Conservation (phyloP, 345 rosid species). For the Arabidopsis suecica region DNA sequence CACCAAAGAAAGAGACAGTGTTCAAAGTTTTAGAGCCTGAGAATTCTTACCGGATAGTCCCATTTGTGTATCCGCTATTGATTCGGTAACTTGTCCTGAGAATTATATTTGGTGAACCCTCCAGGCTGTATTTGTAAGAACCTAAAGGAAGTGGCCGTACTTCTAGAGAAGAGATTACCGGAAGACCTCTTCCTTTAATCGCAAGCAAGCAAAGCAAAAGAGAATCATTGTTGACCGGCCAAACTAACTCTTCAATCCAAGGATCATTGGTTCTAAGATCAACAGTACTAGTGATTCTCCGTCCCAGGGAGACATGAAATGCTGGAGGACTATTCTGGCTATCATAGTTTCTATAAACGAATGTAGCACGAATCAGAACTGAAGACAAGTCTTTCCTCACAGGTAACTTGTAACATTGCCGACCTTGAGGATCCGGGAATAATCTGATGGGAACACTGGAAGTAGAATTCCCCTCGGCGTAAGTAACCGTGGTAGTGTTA, state of each 20-base stretch:
- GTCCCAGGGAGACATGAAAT: slow-evolving; percentile 74
- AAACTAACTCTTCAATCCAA: slow-evolving; percentile 77
- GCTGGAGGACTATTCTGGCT: slow-evolving; percentile 65
- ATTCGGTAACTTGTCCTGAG: slow-evolving; percentile 71
- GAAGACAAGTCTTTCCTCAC: slow-evolving; percentile 53
- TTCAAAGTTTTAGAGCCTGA: slow-evolving; percentile 2
- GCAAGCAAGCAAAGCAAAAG: slow-evolving; percentile 61
- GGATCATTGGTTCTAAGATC: slow-evolving; percentile 73
- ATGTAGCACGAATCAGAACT: slow-evolving; percentile 73
- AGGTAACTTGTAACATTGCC: slow-evolving; percentile 68
- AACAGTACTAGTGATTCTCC: slow-evolving; percentile 60
- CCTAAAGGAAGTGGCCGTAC: slow-evolving; percentile 76
- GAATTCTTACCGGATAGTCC: slow-evolving; percentile 57
- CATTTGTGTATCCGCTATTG: slow-evolving; percentile 70
- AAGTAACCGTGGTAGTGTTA: slow-evolving; percentile 51
- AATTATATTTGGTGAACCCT: slow-evolving; percentile 46
- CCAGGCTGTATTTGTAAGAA: slow-evolving; percentile 62
- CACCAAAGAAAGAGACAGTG: slow-evolving; percentile 4
- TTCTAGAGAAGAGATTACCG: slow-evolving; percentile 83
- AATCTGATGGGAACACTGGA: slow-evolving; percentile 55
- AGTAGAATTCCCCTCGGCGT: slow-evolving; percentile 49
- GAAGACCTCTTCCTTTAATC: slow-evolving; percentile 60
- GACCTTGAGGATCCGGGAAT: slow-evolving; percentile 60
- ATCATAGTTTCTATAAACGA: slow-evolving; percentile 81
- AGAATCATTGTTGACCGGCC: slow-evolving; percentile 60